Evolutionary conservation across 495 filamentous ascomycete genomes (phyloP).

Genomic region (Xylaria bambusicola): DNA sequence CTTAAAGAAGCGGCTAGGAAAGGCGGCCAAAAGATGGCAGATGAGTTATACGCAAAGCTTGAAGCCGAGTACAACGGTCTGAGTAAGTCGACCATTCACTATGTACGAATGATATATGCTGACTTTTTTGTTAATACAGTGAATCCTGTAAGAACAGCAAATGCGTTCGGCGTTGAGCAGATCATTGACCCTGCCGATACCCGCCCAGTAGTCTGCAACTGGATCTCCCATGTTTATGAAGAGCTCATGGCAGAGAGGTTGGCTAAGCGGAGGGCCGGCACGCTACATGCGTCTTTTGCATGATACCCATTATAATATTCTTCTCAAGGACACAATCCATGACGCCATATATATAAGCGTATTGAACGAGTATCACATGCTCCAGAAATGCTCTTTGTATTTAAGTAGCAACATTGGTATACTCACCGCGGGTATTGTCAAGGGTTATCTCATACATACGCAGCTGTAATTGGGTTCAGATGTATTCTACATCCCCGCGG

Average conservation of each 20-base stretch:
- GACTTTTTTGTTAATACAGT: conserved; percentile 21
- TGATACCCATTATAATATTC: no score
- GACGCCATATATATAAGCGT: no score
- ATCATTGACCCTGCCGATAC: conserved; percentile 64
- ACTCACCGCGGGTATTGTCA: no score
- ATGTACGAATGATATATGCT: neutral
- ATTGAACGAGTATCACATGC: no score
- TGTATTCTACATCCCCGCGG: no score
- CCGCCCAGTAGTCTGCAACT: conserved; percentile 52
- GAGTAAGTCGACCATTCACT: conserved; percentile 24
- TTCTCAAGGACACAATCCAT: no score
- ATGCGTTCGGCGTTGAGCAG: conserved; percentile 65
- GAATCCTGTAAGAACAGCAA: conserved; percentile 65
- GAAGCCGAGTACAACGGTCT: conserved; percentile 59
- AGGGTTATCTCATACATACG: no score
- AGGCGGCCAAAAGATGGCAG: conserved; percentile 42
- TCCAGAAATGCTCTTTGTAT: no score
- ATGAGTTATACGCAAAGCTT: conserved; percentile 52
- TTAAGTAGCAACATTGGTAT: no score
- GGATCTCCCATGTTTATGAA: conserved; percentile 53
- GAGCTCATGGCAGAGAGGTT: conserved; percentile 17
- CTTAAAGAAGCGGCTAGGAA: conserved; percentile 55
- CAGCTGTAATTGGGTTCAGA: no score
- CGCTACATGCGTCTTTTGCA: conserved; percentile 13
- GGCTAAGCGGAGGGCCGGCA: conserved; percentile 11